These are phyloP conservation scores for Delitschia confertaspora DNA, from an alignment of 495 filamentous ascomycete genomes.

Conservation along the genomic window DNA sequence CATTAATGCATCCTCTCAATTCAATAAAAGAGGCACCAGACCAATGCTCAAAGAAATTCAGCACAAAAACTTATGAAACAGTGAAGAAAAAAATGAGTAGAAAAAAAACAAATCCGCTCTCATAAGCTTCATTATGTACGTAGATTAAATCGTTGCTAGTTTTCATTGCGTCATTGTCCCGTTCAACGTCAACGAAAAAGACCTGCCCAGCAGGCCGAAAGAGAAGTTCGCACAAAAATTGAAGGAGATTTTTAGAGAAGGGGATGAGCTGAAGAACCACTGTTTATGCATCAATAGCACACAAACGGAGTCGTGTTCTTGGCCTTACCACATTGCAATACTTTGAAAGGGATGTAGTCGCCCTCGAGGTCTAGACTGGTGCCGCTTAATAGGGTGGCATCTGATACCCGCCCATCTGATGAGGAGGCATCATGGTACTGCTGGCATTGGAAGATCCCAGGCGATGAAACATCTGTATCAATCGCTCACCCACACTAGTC, in stretches of 20 bases:
- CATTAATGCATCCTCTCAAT: too few species aligned
- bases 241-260: neutral
- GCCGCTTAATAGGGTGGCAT: slow-evolving; percentile 12
- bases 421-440: slow-evolving; percentile 9
- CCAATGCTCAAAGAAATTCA: too few species aligned
- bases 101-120: too few species aligned
- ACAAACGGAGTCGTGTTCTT: neutral
- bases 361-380: too few species aligned
- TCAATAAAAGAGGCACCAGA: too few species aligned
- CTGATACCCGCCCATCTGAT: slow-evolving; percentile 7
- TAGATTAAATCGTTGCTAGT: slow-evolving; percentile 19
- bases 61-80: too few species aligned
- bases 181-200: neutral
- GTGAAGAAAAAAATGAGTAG: too few species aligned
- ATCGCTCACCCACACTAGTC: slow-evolving; percentile 64
- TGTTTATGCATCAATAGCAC: neutral
- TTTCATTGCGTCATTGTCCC: slow-evolving; percentile 7
- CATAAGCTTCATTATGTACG: too few species aligned
- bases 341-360: too few species aligned
- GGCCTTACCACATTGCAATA: too few species aligned
- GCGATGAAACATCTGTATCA: slow-evolving; percentile 71
- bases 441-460: slow-evolving; percentile 14
- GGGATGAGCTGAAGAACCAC: neutral
- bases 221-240: neutral
- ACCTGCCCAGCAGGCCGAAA: slow-evolving; percentile 7